Evolutionary conservation across 208 protist species (phyloP), one percentile per base, ranked within the genome.

Genomic region (Zelonia costaricensis): DNA sequence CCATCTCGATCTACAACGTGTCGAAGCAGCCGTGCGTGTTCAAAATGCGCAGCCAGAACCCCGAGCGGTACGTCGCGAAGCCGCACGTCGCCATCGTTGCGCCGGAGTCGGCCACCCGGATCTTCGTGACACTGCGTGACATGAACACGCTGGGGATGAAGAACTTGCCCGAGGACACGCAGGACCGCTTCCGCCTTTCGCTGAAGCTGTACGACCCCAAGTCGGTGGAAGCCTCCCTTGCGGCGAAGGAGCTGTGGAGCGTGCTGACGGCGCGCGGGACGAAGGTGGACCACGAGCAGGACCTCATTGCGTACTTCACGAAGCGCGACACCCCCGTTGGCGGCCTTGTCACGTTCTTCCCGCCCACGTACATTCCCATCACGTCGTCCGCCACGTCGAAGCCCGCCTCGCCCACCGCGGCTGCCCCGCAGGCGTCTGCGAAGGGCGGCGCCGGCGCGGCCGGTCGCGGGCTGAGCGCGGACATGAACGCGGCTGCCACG

Each of bases 51-150:
- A 74, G 72, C 38, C 73, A 79, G 43, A 81, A 82, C 55, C 86
- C 86, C 6, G 54, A 74, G 51, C 75, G 80, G 8, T 93, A 88
- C 70, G 72, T 86, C n/a, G 84, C 71, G 12, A 84, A 82, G 68
- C 86, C 82, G 33, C 80, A 78, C 57, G 73, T 76, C 13, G 82
- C 78, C 15, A 52, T 84, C 1, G 53, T 90, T 33, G 64, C 69
- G 2, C 69, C 86, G 0, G 62, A 76, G 40, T 79, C 72, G 3
- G 80, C 78, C 39, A 74, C 73, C 5, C 80, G 80, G 38, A 68
- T 86, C 20, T 72, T 69, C 20, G 74, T 88, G 13, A 87, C 79
- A 10, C 77, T 92, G 30, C 73, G 76, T 1, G 76, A 78, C 53
- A 74, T 81, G 66, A 69, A 48, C 33, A 76, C 55, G 16, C 40